Conservation (phyloP, 345 rosid species). For the Euphorbia lathyris region DNA sequence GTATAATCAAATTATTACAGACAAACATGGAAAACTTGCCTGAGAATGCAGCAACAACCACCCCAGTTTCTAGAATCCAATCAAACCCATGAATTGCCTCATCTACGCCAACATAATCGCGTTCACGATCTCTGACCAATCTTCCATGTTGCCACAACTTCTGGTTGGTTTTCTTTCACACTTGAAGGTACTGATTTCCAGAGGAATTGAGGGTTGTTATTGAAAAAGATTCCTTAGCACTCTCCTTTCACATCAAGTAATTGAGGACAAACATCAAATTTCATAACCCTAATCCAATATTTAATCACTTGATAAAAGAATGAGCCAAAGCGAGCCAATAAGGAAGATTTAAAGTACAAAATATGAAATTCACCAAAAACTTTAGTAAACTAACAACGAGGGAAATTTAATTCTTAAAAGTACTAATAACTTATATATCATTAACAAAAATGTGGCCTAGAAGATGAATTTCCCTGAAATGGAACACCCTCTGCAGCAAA, state of each 20-base stretch:
- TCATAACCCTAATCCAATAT: too few species aligned
- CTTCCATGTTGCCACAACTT: slow-evolving; percentile 68
- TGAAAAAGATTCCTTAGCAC: not conserved
- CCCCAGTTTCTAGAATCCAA: slow-evolving; percentile 68
- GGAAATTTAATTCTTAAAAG: not conserved
- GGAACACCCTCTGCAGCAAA: too few species aligned
- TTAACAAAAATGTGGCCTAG: too few species aligned
- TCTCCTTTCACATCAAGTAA: not conserved
- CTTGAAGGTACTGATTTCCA: slow-evolving; percentile 73
- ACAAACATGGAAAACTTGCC: too few species aligned
- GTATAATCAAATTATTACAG: not conserved
- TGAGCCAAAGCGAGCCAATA: too few species aligned
- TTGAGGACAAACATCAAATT: too few species aligned
- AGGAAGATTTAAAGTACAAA: not conserved
- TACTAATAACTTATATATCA: too few species aligned
- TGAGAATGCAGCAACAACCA: slow-evolving; percentile 66
- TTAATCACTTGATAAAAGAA: too few species aligned
- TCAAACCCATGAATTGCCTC: slow-evolving; percentile 63
- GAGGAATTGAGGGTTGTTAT: slow-evolving; percentile 64
- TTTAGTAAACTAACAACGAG: not conserved
- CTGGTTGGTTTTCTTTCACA: slow-evolving; percentile 66
- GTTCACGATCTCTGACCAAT: slow-evolving; percentile 85
- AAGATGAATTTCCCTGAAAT: too few species aligned
- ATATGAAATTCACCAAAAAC: not conserved
- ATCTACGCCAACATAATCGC: slow-evolving; percentile 69